Evolutionary conservation across 345 rosid species (phyloP).

Genomic region (Eucalyptus viminalis): DNA sequence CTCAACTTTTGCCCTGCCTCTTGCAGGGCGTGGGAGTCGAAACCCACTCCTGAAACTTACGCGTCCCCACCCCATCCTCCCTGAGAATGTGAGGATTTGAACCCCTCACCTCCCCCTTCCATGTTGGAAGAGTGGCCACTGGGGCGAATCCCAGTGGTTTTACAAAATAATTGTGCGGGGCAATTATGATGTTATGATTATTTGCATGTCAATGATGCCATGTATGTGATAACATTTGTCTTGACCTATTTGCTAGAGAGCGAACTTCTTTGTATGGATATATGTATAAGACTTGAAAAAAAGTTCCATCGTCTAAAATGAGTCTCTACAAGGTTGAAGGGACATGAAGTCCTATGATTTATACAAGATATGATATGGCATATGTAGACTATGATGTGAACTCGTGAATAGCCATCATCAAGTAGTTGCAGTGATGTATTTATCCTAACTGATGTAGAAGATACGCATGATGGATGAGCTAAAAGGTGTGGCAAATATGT

Average conservation of each 20-base stretch:
- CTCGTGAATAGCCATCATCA: background rate
- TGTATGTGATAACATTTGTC: background rate
- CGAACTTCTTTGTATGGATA: background rate
- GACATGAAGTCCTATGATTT: background rate
- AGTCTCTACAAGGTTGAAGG: background rate
- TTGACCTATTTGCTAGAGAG: background rate
- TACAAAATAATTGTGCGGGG: background rate
- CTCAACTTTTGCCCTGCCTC: no score
- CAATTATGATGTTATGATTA: background rate
- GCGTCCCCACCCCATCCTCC: no score
- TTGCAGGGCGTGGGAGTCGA: no score
- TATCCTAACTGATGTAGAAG: background rate
- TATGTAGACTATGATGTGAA: background rate
- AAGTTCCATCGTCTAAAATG: background rate
- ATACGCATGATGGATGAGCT: background rate
- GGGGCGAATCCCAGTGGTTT: no score
- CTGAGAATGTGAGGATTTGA: no score
- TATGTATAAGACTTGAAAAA: background rate
- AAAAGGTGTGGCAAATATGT: background rate
- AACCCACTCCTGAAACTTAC: no score
- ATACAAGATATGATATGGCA: background rate
- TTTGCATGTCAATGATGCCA: background rate
- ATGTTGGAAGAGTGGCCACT: no score
- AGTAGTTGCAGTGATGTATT: background rate
- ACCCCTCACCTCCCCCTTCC: no score